Evolutionary conservation across 108 stramenopile genomes (phyloP).

Genomic region (Cyclotella baltica): DNA sequence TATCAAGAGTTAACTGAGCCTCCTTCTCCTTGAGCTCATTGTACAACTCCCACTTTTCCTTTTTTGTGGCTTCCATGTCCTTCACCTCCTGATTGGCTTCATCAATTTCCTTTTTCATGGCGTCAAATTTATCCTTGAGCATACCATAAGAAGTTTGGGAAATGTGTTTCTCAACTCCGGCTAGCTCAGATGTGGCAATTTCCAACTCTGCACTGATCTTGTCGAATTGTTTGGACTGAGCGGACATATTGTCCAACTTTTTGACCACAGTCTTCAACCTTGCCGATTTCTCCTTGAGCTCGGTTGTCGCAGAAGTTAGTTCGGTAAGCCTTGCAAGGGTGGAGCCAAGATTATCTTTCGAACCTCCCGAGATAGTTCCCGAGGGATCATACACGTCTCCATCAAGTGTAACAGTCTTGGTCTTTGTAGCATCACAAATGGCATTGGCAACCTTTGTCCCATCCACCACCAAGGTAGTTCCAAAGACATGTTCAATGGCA

Average conservation of each 20-base stretch:
- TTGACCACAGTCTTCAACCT: constrained; percentile 57
- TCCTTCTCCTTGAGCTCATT: constrained; percentile 85
- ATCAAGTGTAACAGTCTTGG: constrained; percentile 93
- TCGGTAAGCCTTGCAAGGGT: constrained; percentile 83
- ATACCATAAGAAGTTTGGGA: constrained; percentile 89
- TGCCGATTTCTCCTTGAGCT: constrained; percentile 57
- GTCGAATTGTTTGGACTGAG: constrained; percentile 59
- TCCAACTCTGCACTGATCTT: constrained; percentile 72
- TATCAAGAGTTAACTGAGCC: constrained; percentile 79
- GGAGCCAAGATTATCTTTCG: constrained; percentile 75
- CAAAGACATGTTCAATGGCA: constrained; percentile 98
- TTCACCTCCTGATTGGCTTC: constrained; percentile 67
- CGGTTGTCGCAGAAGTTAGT: constrained; percentile 56
- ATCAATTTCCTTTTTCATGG: constrained; percentile 73
- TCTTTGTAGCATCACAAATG: constrained; percentile 92
- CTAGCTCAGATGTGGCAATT: constrained; percentile 78
- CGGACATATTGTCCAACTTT: constrained; percentile 62
- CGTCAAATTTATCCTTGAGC: constrained; percentile 72
- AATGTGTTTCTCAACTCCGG: constrained; percentile 82
- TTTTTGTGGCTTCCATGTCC: constrained; percentile 76
- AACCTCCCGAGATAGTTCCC: constrained; percentile 97
- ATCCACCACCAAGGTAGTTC: constrained; percentile 93
- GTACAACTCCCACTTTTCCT: constrained; percentile 81
- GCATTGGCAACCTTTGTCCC: constrained; percentile 87
- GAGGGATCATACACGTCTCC: constrained; percentile 98